These are phyloP conservation scores for Gloeopeniophorella convolvens DNA, from an alignment of 768 basidiomycete genomes.

Conservation along the genomic window DNA sequence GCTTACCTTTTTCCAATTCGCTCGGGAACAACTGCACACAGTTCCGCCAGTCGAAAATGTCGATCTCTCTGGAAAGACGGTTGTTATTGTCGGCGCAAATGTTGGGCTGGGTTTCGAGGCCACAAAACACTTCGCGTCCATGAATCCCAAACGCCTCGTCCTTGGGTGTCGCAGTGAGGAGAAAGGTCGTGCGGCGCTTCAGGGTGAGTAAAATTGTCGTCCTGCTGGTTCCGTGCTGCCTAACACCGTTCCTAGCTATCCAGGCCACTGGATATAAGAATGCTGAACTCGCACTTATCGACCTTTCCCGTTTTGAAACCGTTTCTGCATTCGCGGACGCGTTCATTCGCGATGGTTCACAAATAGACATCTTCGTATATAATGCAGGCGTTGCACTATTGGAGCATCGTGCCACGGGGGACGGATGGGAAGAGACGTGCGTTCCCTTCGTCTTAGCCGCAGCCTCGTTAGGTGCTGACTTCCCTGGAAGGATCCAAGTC, in stretches of 20 bases:
- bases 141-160: slow-evolving; percentile 16
- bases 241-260: slow-evolving; percentile 3
- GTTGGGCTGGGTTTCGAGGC: slow-evolving; percentile 19
- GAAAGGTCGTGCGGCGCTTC: slow-evolving; percentile 12
- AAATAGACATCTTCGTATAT: slow-evolving; percentile 27
- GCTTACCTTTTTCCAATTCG: neutral
- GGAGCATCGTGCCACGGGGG: slow-evolving; percentile 26
- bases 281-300: slow-evolving; percentile 20
- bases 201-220: slow-evolving; percentile 9
- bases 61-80: slow-evolving; percentile 19
- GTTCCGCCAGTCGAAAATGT: slow-evolving; percentile 5
- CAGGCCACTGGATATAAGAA: slow-evolving; percentile 14
- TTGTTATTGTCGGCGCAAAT: slow-evolving; percentile 20
- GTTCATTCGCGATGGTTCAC: slow-evolving; percentile 21
- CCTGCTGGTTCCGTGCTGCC: neutral
- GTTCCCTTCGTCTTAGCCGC: neutral
- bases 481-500: slow-evolving; percentile 36
- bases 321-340: slow-evolving; percentile 23
- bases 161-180: slow-evolving; percentile 13
- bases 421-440: slow-evolving; percentile 28
- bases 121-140: slow-evolving; percentile 17
- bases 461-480: neutral
- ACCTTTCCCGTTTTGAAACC: slow-evolving; percentile 25
- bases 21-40: slow-evolving; percentile 4
- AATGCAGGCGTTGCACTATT: slow-evolving; percentile 23